phyloP scores from a whole-genome alignment of 2,329 filamentous ascomycete species.

The Cytospora chrysosperma region DNA sequence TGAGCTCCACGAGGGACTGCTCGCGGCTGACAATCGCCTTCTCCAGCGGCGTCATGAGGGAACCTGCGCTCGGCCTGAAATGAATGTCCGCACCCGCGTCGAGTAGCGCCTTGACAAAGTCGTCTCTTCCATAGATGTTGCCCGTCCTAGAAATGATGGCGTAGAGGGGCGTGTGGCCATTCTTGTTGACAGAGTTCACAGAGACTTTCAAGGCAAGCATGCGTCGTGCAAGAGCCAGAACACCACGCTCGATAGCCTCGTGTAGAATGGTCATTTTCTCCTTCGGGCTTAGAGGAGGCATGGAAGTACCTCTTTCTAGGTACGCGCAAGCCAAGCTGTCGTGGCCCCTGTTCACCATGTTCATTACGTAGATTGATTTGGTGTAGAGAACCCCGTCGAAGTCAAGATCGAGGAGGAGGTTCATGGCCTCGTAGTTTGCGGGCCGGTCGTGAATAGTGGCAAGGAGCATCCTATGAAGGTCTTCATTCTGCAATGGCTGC shows the following conservation, averaged over 20 bases:
- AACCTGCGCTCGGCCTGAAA: neutral
- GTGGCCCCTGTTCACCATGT: neutral
- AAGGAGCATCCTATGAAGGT: conserved; percentile 7
- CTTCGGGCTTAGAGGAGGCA: conserved; percentile 7
- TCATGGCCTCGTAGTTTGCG: neutral
- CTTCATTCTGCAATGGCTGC: conserved; percentile 2
- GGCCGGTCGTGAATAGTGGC: neutral
- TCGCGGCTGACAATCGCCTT: neutral
- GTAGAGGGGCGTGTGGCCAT: conserved; percentile 15
- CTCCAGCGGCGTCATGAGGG: conserved; percentile 8
- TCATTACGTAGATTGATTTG: conserved; percentile 6
- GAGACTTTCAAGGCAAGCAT: conserved; percentile 11
- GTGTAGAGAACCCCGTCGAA: neutral
- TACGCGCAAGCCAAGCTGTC: conserved; percentile 1
- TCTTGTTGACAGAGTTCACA: neutral
- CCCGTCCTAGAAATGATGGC: neutral
- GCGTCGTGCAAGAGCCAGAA: neutral
- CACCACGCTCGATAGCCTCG: neutral
- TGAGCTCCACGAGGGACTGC: neutral
- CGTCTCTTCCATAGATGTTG: neutral
- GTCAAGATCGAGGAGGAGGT: conserved; percentile 16
- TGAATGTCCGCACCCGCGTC: conserved; percentile 4
- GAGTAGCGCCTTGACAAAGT: neutral
- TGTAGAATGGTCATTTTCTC: conserved; percentile 10
- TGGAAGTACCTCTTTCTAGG: neutral